Conservation (phyloP, 106 monocot genomes). For the Gastrodia elata region DNA sequence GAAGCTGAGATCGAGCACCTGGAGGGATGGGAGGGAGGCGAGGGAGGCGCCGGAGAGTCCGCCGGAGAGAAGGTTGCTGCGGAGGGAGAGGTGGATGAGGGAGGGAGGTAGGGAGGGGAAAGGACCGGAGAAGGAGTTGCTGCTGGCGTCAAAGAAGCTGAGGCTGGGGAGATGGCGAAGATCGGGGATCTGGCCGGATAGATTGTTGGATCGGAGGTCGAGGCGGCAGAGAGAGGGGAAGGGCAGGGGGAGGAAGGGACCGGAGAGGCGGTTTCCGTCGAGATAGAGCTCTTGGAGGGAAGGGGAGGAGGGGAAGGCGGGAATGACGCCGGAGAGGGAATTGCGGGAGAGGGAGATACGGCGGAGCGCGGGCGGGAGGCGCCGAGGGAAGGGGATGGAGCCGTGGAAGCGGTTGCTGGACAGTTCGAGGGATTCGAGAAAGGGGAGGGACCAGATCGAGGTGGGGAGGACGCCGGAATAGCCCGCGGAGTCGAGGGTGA, state of each 20-base stretch:
- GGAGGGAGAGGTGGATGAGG: slow-evolving; percentile 28
- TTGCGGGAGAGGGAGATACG: slow-evolving; percentile 56
- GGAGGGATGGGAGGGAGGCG: slow-evolving; percentile 14
- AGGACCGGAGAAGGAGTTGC: slow-evolving; percentile 46
- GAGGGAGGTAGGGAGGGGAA: slow-evolving; percentile 24
- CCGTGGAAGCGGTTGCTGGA: slow-evolving; percentile 52
- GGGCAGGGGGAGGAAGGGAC: slow-evolving; percentile 14
- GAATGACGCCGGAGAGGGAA: slow-evolving; percentile 49
- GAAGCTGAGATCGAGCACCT: slow-evolving; percentile 51
- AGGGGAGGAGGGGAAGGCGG: slow-evolving; percentile 12
- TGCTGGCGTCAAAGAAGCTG: slow-evolving; percentile 39
- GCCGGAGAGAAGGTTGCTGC: slow-evolving; percentile 35
- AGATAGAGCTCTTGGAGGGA: slow-evolving; percentile 39
- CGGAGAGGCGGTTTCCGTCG: slow-evolving; percentile 36
- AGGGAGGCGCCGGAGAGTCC: slow-evolving; percentile 10
- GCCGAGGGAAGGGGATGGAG: slow-evolving; percentile 16
- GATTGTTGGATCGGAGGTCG: slow-evolving; percentile 42
- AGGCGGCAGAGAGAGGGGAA: slow-evolving; percentile 25
- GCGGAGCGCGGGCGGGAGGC: slow-evolving; percentile 25
- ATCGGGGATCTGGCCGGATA: slow-evolving; percentile 43
- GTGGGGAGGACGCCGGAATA: slow-evolving; percentile 43
- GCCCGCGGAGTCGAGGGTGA: slow-evolving; percentile 53
- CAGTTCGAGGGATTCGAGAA: slow-evolving; percentile 39
- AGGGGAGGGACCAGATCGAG: slow-evolving; percentile 41
- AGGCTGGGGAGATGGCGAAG: slow-evolving; percentile 18